phyloP scores from a whole-genome alignment of 2,329 filamentous ascomycete genomes.

The Myriangium duriaei region DNA sequence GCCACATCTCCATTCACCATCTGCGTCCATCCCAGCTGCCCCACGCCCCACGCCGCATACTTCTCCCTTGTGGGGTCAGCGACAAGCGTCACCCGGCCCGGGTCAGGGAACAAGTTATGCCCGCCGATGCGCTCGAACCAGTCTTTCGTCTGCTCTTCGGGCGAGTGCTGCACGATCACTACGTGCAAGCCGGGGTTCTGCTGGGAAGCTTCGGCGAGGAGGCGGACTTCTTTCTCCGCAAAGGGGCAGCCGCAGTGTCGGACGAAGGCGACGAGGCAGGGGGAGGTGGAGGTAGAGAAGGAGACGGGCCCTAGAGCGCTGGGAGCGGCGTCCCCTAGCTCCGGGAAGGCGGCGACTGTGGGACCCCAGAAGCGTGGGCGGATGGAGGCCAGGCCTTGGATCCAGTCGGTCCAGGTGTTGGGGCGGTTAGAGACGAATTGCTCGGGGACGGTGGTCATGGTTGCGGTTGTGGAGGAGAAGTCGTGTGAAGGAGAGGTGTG shows the following conservation, averaged over 20 bases:
- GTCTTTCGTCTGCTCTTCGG: conserved; percentile 38
- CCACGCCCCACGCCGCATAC: conserved; percentile 56
- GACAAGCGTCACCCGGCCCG: conserved; percentile 32
- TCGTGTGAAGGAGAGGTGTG: not conserved
- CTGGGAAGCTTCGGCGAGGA: conserved; percentile 40
- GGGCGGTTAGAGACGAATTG: conserved; percentile 8
- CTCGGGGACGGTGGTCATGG: conserved; percentile 10
- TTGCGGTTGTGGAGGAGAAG: not conserved
- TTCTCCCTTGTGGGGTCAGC: conserved; percentile 47
- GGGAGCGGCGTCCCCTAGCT: conserved; percentile 9
- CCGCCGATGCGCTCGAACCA: conserved; percentile 35
- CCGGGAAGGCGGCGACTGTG: conserved; percentile 6
- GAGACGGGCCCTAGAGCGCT: conserved; percentile 4
- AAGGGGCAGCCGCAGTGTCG: conserved; percentile 65
- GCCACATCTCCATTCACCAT: conserved; percentile 34
- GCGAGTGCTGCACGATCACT: conserved; percentile 51
- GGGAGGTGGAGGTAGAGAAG: conserved; percentile 25
- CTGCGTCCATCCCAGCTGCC: conserved; percentile 48
- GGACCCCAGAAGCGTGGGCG: conserved; percentile 9
- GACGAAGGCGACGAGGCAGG: conserved; percentile 53
- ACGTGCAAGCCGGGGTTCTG: conserved; percentile 41
- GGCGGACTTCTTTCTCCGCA: conserved; percentile 37
- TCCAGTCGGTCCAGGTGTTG: conserved; percentile 9
- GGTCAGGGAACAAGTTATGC: conserved; percentile 10
- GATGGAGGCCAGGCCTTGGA: conserved; percentile 9